phyloP scores from a whole-genome alignment of 2,329 filamentous ascomycete genomes.

The Keithomyces neogunnii region DNA sequence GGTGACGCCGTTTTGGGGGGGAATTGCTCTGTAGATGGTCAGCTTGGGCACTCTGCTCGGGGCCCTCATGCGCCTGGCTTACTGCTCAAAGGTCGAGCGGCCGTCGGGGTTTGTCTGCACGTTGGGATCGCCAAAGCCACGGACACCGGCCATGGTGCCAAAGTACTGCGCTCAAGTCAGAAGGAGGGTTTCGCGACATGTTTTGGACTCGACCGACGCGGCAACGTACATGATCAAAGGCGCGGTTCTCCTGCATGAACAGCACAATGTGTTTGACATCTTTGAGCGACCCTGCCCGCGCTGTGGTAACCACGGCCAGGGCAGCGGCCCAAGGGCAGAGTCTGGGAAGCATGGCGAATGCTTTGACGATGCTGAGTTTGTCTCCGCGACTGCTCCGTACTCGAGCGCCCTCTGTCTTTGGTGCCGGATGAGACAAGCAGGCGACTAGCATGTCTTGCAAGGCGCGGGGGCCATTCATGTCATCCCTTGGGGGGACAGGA shows the following conservation, averaged over 20 bases:
- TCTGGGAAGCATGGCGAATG: not conserved
- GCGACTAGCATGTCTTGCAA: too few species aligned
- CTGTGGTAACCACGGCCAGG: constrained; percentile 13
- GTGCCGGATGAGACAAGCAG: too few species aligned
- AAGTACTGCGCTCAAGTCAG: constrained; percentile 33
- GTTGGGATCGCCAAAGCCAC: constrained; percentile 41
- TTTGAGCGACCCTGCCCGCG: constrained; percentile 29
- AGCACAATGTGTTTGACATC: constrained; percentile 50
- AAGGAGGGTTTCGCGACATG: not conserved
- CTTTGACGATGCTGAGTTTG: not conserved
- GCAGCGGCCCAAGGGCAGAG: not conserved
- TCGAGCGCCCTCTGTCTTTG: too few species aligned
- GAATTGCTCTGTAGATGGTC: not conserved
- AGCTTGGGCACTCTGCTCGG: not conserved
- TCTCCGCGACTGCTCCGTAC: not conserved
- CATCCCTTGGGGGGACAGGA: too few species aligned
- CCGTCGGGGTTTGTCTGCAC: constrained; percentile 23
- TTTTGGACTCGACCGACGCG: not conserved
- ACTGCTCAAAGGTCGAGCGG: constrained; percentile 40
- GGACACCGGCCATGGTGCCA: constrained; percentile 45
- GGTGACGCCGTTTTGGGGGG: constrained; percentile 27
- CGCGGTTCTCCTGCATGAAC: constrained; percentile 42
- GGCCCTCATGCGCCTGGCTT: constrained; percentile 12
- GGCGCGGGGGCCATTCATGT: too few species aligned
- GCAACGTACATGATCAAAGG: constrained; percentile 22